Evolutionary conservation across 441 rosid genomes (phyloP).

Genomic region (Gossypium trilobum): DNA sequence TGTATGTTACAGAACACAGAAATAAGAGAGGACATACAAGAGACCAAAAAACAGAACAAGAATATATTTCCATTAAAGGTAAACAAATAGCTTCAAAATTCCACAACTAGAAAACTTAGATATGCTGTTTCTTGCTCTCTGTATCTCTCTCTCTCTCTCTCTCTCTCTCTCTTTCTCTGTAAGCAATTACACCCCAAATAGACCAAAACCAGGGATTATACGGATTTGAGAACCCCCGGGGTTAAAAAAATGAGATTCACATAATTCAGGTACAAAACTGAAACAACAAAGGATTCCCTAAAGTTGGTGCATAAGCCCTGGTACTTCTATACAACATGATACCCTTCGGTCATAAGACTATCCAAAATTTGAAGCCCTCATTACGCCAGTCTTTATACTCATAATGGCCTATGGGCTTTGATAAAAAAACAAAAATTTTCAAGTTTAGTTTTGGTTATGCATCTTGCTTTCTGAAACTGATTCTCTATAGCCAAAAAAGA

Average conservation of each 20-base stretch:
- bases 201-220: constrained; percentile 13
- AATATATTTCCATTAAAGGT: constrained; percentile 7
- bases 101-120: constrained; percentile 8
- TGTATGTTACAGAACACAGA: neutral
- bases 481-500: constrained; percentile 34
- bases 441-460: constrained; percentile 24
- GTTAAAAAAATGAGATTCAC: constrained; percentile 2
- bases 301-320: constrained; percentile 17
- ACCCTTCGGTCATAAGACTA: neutral
- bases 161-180: neutral
- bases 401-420: constrained; percentile 15
- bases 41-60: neutral
- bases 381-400: constrained; percentile 29
- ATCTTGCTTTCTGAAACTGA: constrained; percentile 27
- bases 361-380: constrained; percentile 36
- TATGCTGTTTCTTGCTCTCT: neutral
- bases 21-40: neutral
- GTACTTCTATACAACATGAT: constrained; percentile 19
- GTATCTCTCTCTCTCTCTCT: neutral
- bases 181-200: constrained; percentile 17
- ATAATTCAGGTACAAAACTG: constrained; percentile 27
- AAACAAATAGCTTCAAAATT: neutral
- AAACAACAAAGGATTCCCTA: constrained; percentile 20
- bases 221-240: constrained; percentile 13
- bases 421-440: constrained; percentile 31